Conservation (phyloP, 2,329 filamentous ascomycete species). For the Eutypella sp. region DNA sequence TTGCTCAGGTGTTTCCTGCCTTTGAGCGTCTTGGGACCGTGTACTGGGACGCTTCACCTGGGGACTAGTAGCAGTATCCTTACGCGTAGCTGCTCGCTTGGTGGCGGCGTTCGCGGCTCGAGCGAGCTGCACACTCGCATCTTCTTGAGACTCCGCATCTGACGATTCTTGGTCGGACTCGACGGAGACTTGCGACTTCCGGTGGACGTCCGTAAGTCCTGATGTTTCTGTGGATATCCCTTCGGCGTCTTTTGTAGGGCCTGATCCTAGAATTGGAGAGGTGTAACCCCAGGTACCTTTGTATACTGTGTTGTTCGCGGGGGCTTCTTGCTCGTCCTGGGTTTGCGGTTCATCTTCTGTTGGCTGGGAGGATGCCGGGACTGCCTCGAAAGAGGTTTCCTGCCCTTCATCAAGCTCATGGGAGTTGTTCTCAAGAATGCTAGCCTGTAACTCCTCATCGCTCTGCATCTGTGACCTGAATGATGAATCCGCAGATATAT, state of each 20-base stretch:
- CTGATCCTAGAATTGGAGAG: conserved; percentile 4
- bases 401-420: background rate
- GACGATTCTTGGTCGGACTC: conserved; percentile 9
- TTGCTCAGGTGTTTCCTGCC: conserved; percentile 8
- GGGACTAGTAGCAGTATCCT: conserved; percentile 6
- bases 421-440: background rate
- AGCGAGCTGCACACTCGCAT: conserved; percentile 22
- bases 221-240: conserved; percentile 3
- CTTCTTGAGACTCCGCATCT: conserved; percentile 6
- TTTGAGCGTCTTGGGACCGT: conserved; percentile 6
- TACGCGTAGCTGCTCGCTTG: conserved; percentile 8
- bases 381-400: background rate
- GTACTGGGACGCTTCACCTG: conserved; percentile 6
- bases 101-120: conserved; percentile 18
- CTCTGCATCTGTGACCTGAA: conserved; percentile 21
- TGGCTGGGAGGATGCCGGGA: background rate
- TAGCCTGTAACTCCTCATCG: conserved; percentile 1
- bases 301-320: conserved; percentile 1
- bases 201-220: conserved; percentile 3
- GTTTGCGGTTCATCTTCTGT: background rate
- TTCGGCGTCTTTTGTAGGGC: background rate
- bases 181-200: background rate
- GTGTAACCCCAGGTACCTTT: conserved; percentile 5
- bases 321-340: conserved; percentile 3
- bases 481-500: conserved; percentile 7